Evolutionary conservation across 495 filamentous ascomycete species (phyloP), one percentile per base, ranked within the genome.

Genomic region (Staphylotrichum tortipilum): DNA sequence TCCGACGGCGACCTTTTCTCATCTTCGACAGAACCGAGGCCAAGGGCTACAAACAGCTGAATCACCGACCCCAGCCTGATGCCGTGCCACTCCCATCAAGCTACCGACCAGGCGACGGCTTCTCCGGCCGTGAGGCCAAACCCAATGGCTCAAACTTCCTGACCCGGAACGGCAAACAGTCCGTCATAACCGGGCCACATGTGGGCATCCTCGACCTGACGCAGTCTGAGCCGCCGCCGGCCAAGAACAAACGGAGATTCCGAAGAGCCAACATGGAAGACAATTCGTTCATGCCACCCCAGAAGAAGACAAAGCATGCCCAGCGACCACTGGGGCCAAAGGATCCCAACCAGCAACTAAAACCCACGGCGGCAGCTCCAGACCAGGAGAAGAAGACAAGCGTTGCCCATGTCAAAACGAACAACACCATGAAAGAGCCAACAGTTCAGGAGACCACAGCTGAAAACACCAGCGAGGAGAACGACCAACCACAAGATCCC

Each of bases 61-160:
- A 41, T 17, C 19, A 24, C 11, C 30, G 0, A n/a, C 18, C 7
- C 6, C 12, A 4, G n/a, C 31, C 15, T 49, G 29, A 11, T 40
- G n/a, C n/a, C n/a, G n/a, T n/a, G n/a, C n/a, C n/a, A n/a, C n/a
- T n/a, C n/a, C n/a, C n/a, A n/a, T n/a, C n/a, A n/a, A n/a, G n/a
- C n/a, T n/a, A 43, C 44, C 37, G 23, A 12, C 33, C 47, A 10
- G 59, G 57, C 10, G 59, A 62, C 8, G 59, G 59, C 3, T 62
- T 62, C 38, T 60, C 59, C 7, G 54, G 50, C 9, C 40, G 46
- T 1, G 59, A 62, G 30, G 53, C 54, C 10, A 62, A 41, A 37
- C 56, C 53, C 23, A 52, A 50, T 30, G 57, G 59, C 1, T 22
- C 51, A 21, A 34, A 44, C 14, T 24, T 51, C 12, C 22, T 56